Base-by-base conservation (phyloP, 1,139 yeast genomes). In the Blastobotrys elegans region DNA sequence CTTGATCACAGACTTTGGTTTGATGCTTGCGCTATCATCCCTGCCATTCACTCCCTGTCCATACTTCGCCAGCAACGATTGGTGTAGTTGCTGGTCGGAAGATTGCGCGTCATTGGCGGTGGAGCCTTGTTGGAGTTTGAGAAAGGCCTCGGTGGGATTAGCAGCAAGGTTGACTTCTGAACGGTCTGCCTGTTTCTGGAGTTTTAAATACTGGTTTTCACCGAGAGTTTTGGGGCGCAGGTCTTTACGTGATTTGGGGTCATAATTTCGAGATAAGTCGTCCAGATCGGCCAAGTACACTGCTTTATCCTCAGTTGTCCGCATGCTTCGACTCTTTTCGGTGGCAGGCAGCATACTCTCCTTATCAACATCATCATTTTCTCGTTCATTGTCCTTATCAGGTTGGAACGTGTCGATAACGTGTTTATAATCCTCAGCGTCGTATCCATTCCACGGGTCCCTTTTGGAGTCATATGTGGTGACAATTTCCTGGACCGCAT, bases 361-460 rank as follows among this genome's bases (percentile, higher is more conserved):
- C 13, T 31, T 40, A 14, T 50, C 57, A 6, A 51, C 60, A 7
- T 44, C 56, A 11, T 51, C 53, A 6, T 43, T 49, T 6, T 44
- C 24, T 24, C 6, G 31, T 20, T 24, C 27, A 20, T 29, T 38
- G 37, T 31, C 17, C 17, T 40, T 47, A 27, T 32, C 37, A 20
- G 46, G 32, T n/a, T 46, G 32, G 27, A 29, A 44, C 45, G 69
- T 67, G 36, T 67, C 66, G 6, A 80, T 62, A 20, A 76, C 74
- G n/a, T 66, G 63, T 41, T 71, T 72, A 71, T 84, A 84, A 46
- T 83, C 84, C 4, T 70, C 69, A 1, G 74, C 70, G 50, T 82
- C 82, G 59, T 77, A 82, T 0, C 94, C 94, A 59, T 78, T 82
- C 88, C 92, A 86, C 44, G 86, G 69, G 62, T 86, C 95, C 49